A percentile compares a stretch with the other conserved stretches of the same genome.
These are phyloP conservation scores for Penicillium herquei DNA, from an alignment of 495 filamentous ascomycete genomes.

Conservation along the genomic window DNA sequence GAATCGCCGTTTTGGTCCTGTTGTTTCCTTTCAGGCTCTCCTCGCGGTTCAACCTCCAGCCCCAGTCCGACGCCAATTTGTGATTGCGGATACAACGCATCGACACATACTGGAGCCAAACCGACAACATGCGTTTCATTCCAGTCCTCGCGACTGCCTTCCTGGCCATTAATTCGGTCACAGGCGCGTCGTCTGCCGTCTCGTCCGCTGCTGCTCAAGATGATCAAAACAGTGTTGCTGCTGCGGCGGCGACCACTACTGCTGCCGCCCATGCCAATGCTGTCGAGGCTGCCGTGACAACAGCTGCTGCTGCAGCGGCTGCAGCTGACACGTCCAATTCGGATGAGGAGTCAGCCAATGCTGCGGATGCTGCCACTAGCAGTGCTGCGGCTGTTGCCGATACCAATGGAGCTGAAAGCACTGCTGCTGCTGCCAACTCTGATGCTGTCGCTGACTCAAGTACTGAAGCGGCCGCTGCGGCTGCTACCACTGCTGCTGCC, in stretches of 20 bases:
- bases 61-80: constrained; percentile 21
- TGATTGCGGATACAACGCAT: constrained; percentile 9
- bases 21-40: constrained; percentile 18
- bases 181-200: constrained; percentile 19
- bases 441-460: not conserved
- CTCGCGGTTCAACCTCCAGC: constrained; percentile 21
- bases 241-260: not conserved
- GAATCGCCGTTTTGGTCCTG: not conserved
- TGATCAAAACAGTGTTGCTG: constrained; percentile 4
- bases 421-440: constrained; percentile 1
- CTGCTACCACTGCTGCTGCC: not conserved
- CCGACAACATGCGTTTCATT: constrained; percentile 28
- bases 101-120: constrained; percentile 6
- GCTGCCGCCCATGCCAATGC: constrained; percentile 2
- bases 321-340: constrained; percentile 1
- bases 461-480: not conserved
- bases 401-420: not conserved
- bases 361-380: constrained; percentile 1
- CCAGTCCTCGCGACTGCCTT: constrained; percentile 26
- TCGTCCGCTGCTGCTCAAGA: constrained; percentile 7
- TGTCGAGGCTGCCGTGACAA: not conserved
- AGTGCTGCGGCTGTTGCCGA: not conserved
- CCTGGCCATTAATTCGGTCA: constrained; percentile 20
- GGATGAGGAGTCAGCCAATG: not conserved
- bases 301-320: not conserved